phyloP scores from a whole-genome alignment of 2,329 filamentous ascomycete species.

The Fusarium sp. region DNA sequence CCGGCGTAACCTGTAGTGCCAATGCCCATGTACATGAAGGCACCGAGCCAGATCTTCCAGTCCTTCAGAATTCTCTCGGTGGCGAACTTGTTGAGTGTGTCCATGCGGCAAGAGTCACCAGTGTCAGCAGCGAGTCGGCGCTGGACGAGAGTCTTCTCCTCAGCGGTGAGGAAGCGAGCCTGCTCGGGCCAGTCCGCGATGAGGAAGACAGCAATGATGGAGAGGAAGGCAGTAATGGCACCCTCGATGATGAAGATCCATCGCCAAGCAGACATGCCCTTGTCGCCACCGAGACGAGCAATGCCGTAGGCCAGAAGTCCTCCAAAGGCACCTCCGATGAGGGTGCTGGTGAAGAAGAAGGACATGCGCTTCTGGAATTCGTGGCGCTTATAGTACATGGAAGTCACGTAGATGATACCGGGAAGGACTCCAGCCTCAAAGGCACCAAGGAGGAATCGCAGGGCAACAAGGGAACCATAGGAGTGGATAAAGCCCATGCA shows the following conservation, averaged over 20 bases:
- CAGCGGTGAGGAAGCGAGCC: slow-evolving; percentile 57
- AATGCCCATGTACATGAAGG: slow-evolving; percentile 51
- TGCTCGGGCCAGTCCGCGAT: slow-evolving; percentile 44
- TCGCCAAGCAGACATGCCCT: slow-evolving; percentile 59
- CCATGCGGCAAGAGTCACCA: slow-evolving; percentile 61
- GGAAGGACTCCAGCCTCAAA: slow-evolving; percentile 54
- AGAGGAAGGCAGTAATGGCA: slow-evolving; percentile 36
- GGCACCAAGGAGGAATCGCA: slow-evolving; percentile 54
- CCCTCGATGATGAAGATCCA: slow-evolving; percentile 55
- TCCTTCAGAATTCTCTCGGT: slow-evolving; percentile 60
- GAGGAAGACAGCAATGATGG: slow-evolving; percentile 38
- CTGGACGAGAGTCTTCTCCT: slow-evolving; percentile 58
- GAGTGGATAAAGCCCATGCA: slow-evolving; percentile 53
- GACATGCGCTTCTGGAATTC: slow-evolving; percentile 61
- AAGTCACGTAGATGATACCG: slow-evolving; percentile 58
- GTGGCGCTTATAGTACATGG: slow-evolving; percentile 62
- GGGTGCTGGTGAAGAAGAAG: slow-evolving; percentile 57
- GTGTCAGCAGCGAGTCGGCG: slow-evolving; percentile 55
- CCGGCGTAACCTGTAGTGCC: slow-evolving; percentile 60
- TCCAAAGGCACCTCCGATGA: slow-evolving; percentile 57
- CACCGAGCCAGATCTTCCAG: slow-evolving; percentile 58
- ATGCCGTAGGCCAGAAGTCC: slow-evolving; percentile 63
- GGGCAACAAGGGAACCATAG: slow-evolving; percentile 47
- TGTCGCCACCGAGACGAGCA: slow-evolving; percentile 56
- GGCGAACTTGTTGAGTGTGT: slow-evolving; percentile 62